These are phyloP conservation scores for Diaporthe eres DNA, from an alignment of 2,329 filamentous ascomycete genomes.

Conservation along the genomic window DNA sequence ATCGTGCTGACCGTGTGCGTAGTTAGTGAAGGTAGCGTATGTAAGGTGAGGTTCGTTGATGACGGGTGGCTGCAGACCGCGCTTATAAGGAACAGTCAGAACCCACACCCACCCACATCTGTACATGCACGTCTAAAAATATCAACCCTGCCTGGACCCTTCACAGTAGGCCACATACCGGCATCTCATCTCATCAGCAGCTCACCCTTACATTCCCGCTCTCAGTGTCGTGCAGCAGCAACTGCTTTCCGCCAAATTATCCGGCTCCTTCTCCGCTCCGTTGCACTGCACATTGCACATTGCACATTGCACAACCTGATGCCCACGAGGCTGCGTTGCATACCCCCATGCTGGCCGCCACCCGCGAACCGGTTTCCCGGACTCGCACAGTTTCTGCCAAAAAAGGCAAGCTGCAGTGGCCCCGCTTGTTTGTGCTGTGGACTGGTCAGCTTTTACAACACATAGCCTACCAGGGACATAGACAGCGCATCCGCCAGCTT, in stretches of 20 bases:
- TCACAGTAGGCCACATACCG: neutral
- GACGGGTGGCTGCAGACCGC: neutral
- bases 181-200: constrained; percentile 18
- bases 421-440: neutral
- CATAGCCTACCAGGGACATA: neutral
- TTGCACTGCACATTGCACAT: neutral
- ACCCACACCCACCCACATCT: neutral
- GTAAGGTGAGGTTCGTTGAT: neutral
- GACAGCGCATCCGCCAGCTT: neutral
- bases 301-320: neutral
- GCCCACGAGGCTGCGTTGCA: constrained; percentile 17
- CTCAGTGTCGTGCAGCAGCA: neutral
- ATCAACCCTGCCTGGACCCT: neutral
- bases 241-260: neutral
- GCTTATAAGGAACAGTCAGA: neutral
- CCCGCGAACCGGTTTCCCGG: neutral
- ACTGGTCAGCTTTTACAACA: neutral
- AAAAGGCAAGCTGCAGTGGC: too few relatives aligned
- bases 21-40: neutral
- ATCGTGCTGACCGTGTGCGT: neutral
- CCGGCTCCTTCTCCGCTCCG: neutral
- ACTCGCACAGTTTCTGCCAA: too few relatives aligned
- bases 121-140: constrained; percentile 30
- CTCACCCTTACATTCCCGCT: neutral
- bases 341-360: neutral